Evolutionary conservation across 2,329 filamentous ascomycete species (phyloP).

Genomic region (Teratosphaeria nubilosa): DNA sequence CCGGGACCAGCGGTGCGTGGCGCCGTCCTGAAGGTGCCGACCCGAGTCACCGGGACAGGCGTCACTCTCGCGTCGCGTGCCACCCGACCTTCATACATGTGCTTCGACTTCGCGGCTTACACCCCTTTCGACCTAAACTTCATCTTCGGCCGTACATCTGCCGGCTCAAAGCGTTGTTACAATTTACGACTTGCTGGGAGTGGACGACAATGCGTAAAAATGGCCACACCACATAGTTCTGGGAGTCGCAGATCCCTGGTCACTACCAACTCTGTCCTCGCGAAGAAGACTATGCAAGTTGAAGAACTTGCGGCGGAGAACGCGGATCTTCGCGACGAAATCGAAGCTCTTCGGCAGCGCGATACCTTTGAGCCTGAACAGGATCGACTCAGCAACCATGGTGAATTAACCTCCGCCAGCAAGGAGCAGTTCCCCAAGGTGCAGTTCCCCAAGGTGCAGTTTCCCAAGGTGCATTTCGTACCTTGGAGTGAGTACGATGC

Average conservation of each 20-base stretch:
- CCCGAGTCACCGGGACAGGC: neutral
- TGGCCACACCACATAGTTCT: neutral
- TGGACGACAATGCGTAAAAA: neutral
- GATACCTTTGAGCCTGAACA: neutral
- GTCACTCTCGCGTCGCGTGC: neutral
- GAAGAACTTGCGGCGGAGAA: conserved; percentile 17
- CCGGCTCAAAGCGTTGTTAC: neutral
- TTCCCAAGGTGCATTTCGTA: neutral
- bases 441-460: too few relatives aligned
- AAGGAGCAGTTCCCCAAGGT: neutral
- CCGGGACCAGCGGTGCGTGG: neutral
- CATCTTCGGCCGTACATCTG: neutral
- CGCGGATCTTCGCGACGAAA: conserved; percentile 9
- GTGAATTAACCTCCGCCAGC: neutral
- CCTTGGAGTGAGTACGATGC: conserved; percentile 15
- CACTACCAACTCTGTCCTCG: neutral
- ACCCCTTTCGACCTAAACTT: neutral
- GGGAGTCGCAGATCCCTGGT: neutral
- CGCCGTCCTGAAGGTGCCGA: neutral
- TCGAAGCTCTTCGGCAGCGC: conserved; percentile 1
- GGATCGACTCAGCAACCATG: neutral
- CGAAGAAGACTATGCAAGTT: conserved; percentile 1
- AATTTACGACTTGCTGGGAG: neutral
- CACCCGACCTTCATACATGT: neutral
- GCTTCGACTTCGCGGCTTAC: neutral